Evolutionary conservation across 1,284 basidiomycete species (phyloP), one percentile per base, ranked within the genome.

Genomic region (Ganoderma boninense): DNA sequence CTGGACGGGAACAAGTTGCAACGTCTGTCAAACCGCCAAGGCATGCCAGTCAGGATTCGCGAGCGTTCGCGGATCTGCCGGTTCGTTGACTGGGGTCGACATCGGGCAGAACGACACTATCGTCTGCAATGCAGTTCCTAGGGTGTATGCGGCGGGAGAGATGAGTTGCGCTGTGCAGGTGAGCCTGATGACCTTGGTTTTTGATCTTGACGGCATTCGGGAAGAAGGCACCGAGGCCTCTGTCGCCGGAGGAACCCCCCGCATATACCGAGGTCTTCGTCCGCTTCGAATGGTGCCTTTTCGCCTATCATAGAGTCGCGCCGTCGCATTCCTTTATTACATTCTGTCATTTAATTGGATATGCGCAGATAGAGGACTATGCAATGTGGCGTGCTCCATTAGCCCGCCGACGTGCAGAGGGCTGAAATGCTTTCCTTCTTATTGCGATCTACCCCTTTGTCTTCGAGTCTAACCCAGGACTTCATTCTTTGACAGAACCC

Each of bases 1-100:
- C 0, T 96, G 95, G 94, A 84, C 83, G 0, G 95, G 95, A 2
- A 86, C 87, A 0, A 92, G 89, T 0, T 97, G 95, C 80, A 95
- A 95, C 72, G 90, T 93, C 42, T 95, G 93, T 76, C 84, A 87
- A 73, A 87, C 81, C 20, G 79, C 88, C 0, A 85, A 81, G 70
- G 89, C 90, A 0, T 94, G 92, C 77, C 89, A 91, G 77, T 79
- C 76, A 40, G 92, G 84, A 0, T 90, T 85, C 76, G 77, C 84
- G 52, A 79, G 84, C 18, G 82, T 85, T 20, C 83, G 79, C 20
- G 82, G 81, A 16, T 80, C 81, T 0, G 63, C 68, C 43, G 73
- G 69, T 2, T 65, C 71, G 18, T 65, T 72, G 35, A 65, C 72
- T 13, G 74, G 78, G 20, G 26, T 61, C 20, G 72, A 75, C 54